These are phyloP conservation scores for Globisporangium nodosum DNA, from an alignment of 352 stramenopile genomes.

Conservation along the genomic window DNA sequence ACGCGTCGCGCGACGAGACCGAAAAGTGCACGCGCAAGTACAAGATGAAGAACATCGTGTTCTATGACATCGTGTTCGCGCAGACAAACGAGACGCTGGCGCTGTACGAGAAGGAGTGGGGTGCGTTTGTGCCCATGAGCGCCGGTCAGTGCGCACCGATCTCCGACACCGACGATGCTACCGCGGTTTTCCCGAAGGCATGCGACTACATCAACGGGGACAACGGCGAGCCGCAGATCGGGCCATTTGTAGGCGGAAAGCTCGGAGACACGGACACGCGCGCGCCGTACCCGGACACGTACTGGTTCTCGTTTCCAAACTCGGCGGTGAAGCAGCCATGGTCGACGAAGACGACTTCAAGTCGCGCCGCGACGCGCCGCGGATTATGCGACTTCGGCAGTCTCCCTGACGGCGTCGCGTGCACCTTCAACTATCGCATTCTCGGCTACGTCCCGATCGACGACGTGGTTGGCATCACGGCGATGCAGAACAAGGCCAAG, in stretches of 20 bases:
- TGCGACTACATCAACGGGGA: constrained; percentile 78
- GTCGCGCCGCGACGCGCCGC: constrained; percentile 21
- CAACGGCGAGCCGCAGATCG: constrained; percentile 50
- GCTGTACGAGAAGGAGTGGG: constrained; percentile 66
- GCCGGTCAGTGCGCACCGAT: constrained; percentile 50
- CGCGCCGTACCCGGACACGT: constrained; percentile 63
- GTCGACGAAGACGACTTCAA: constrained; percentile 9
- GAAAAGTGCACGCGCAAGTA: constrained; percentile 52
- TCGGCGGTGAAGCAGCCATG: constrained; percentile 26
- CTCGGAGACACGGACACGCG: constrained; percentile 39
- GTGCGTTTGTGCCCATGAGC: constrained; percentile 63
- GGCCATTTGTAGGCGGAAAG: constrained; percentile 55
- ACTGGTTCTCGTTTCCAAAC: constrained; percentile 82
- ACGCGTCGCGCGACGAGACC: constrained; percentile 22
- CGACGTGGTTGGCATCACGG: constrained; percentile 72
- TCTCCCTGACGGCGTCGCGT: constrained; percentile 53
- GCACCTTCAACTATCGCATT: constrained; percentile 71
- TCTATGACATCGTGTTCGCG: constrained; percentile 75
- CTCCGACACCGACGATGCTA: constrained; percentile 15
- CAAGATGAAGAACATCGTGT: constrained; percentile 72
- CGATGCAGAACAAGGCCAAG: constrained; percentile 31
- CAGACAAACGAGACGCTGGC: constrained; percentile 76
- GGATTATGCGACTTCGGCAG: constrained; percentile 1
- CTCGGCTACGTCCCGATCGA: constrained; percentile 67
- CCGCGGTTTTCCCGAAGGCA: constrained; percentile 40